A percentile compares a stretch with the other conserved stretches of the same genome.
Evolutionary conservation across 2,329 filamentous ascomycete species (phyloP).

Genomic region (Aspergillus eucalypticola): DNA sequence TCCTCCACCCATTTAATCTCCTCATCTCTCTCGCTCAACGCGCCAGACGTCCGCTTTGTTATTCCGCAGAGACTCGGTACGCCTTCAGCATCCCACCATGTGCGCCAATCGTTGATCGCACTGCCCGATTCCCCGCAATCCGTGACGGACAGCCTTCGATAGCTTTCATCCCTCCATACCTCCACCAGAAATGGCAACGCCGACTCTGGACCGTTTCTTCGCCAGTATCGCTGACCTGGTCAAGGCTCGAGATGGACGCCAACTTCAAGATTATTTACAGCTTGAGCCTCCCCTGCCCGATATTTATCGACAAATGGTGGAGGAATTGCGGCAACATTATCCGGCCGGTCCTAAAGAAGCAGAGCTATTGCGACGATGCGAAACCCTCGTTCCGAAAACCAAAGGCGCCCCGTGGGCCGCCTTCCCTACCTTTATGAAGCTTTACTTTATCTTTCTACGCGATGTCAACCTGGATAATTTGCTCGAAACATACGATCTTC

Average conservation of each 20-base stretch:
- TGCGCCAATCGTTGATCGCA: background rate
- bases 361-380: slow-evolving; percentile 59
- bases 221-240: slow-evolving; percentile 63
- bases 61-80: background rate
- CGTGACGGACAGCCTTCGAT: slow-evolving; percentile 6
- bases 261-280: slow-evolving; percentile 69
- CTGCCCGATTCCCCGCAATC: background rate
- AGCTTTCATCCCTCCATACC: background rate
- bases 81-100: background rate
- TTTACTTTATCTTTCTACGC: slow-evolving; percentile 78
- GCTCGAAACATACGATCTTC: slow-evolving; percentile 70
- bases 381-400: slow-evolving; percentile 62
- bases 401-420: slow-evolving; percentile 73
- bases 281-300: slow-evolving; percentile 71
- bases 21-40: background rate
- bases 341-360: slow-evolving; percentile 55
- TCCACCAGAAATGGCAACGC: slow-evolving; percentile 48
- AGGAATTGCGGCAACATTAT: slow-evolving; percentile 65
- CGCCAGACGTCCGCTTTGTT: background rate
- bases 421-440: slow-evolving; percentile 75
- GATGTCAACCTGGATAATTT: slow-evolving; percentile 77
- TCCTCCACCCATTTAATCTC: background rate
- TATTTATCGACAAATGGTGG: slow-evolving; percentile 67
- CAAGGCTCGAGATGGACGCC: slow-evolving; percentile 62
- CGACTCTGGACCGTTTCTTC: slow-evolving; percentile 69